phyloP scores from a whole-genome alignment of 1,284 basidiomycete genomes.

The Leccinum colubrinum region DNA sequence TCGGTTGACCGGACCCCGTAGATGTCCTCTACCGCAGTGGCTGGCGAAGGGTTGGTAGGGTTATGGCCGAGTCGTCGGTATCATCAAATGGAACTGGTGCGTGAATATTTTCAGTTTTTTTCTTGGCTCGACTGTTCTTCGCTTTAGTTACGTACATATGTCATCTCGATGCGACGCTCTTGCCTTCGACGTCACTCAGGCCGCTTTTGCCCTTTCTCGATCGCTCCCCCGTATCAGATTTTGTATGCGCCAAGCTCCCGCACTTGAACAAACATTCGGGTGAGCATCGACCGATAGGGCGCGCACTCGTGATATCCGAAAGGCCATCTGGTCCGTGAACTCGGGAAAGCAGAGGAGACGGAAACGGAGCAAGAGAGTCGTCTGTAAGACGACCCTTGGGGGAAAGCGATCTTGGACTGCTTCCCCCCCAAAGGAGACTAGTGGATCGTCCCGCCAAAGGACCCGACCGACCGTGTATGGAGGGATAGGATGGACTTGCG shows the following conservation, averaged over 20 bases:
- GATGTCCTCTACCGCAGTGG: too few species aligned
- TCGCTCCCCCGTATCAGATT: slow-evolving; percentile 93
- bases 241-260: slow-evolving; percentile 90
- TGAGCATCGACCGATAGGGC: slow-evolving; percentile 82
- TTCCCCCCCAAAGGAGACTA: slow-evolving; percentile 87
- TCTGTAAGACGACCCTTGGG: slow-evolving; percentile 92
- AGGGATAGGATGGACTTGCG: slow-evolving; percentile 87
- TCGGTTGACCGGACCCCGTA: too few species aligned
- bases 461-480: slow-evolving; percentile 62
- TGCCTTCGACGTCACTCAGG: slow-evolving; percentile 46
- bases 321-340: slow-evolving; percentile 93
- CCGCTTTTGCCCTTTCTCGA: slow-evolving; percentile 90
- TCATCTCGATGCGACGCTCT: not conserved
- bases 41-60: too few species aligned
- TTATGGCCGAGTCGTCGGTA: slow-evolving; percentile 80
- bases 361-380: slow-evolving; percentile 96
- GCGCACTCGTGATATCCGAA: slow-evolving; percentile 89
- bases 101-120: slow-evolving; percentile 51
- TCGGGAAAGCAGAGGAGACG: slow-evolving; percentile 92
- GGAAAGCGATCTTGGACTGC: slow-evolving; percentile 91
- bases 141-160: not conserved
- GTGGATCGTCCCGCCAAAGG: slow-evolving; percentile 92
- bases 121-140: slow-evolving; percentile 6
- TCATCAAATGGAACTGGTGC: slow-evolving; percentile 95
- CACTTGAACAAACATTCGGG: slow-evolving; percentile 82